phyloP scores from a whole-genome alignment of 306 rosid genomes.

The Geum urbanum region DNA sequence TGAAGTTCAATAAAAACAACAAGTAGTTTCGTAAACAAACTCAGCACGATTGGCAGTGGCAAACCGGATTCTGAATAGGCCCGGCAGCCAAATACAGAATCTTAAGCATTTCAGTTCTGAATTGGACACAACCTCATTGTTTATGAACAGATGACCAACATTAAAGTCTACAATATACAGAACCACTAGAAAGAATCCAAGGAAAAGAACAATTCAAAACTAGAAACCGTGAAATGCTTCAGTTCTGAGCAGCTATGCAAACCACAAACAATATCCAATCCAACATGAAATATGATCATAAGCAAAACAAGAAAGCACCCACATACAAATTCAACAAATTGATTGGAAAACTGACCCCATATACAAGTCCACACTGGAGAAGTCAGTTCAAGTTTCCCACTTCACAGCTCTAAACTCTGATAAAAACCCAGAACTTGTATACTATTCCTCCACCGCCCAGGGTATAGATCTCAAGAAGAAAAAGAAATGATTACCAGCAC shows the following conservation, averaged over 20 bases:
- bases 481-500: slow-evolving; percentile 17
- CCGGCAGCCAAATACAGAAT: not conserved
- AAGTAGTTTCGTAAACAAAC: not conserved
- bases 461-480: slow-evolving; percentile 38
- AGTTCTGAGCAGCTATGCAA: not conserved
- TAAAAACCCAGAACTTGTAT: slow-evolving; percentile 24
- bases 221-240: not conserved
- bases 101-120: not conserved
- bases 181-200: not conserved
- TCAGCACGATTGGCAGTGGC: not conserved
- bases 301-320: slow-evolving; percentile 7
- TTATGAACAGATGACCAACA: not conserved
- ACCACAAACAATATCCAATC: not conserved
- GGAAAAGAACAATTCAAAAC: not conserved
- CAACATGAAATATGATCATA: not conserved
- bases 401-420: not conserved
- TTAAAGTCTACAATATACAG: not conserved
- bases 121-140: not conserved
- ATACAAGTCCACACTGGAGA: not conserved
- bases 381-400: slow-evolving; percentile 1
- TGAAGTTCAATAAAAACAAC: not conserved
- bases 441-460: slow-evolving; percentile 18
- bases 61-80: slow-evolving; percentile 2
- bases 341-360: slow-evolving; percentile 19
- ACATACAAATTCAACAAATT: not conserved